Conservation (phyloP, 306 rosid species). For the Vicia villosa region DNA sequence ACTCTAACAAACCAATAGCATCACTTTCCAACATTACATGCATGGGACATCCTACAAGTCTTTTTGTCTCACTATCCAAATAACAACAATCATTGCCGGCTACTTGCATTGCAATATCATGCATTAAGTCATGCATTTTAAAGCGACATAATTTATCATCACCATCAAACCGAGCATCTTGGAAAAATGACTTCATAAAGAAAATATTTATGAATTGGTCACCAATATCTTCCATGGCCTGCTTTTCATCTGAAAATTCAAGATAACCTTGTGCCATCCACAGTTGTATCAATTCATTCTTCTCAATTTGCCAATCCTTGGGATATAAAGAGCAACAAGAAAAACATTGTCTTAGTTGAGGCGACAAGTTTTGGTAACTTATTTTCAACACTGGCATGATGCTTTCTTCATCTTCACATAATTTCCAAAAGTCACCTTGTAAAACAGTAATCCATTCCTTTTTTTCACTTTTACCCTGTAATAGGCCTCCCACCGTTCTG, state of each 20-base stretch:
- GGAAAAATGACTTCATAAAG: neutral
- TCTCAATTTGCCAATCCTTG: neutral
- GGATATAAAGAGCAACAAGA: neutral
- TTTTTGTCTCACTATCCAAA: neutral
- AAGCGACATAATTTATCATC: neutral
- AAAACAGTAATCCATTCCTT: neutral
- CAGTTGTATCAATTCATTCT: neutral
- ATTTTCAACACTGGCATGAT: neutral
- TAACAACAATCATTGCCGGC: neutral
- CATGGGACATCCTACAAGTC: neutral
- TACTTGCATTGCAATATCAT: neutral
- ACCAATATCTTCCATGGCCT: neutral
- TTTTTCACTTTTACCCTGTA: neutral
- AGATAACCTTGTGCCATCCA: slow-evolving; percentile 9
- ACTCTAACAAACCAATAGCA: neutral
- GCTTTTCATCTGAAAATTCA: neutral
- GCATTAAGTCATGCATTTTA: slow-evolving; percentile 5
- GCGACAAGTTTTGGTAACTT: neutral
- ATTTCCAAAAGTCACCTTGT: too few relatives aligned
- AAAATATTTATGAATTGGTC: neutral
- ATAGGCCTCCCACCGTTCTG: neutral
- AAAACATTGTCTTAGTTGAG: neutral
- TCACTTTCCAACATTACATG: neutral
- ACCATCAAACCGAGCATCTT: neutral
- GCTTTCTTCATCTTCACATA: neutral